Conservation (phyloP, 1,139 yeast genomes). For the Kodamaea suecica region DNA sequence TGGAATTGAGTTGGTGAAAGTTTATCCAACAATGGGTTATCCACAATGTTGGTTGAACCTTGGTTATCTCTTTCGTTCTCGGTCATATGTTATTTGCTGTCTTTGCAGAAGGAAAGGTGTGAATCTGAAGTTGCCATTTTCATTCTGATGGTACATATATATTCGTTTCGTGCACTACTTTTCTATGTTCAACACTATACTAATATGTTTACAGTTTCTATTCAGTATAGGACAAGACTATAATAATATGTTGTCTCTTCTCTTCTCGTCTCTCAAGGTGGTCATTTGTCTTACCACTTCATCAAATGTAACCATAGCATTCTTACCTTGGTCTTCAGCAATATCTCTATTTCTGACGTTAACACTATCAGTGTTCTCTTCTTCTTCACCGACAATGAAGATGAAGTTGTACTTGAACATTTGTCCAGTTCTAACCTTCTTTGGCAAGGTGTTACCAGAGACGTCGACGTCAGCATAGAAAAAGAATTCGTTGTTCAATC, state of each 20-base stretch:
- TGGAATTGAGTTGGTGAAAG: constrained; percentile 37
- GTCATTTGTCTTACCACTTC: constrained; percentile 66
- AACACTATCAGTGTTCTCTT: constrained; percentile 71
- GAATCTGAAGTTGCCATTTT: no score
- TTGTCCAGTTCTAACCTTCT: constrained; percentile 96
- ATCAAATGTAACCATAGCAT: constrained; percentile 71
- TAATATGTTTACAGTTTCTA: no score
- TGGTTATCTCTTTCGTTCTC: background rate
- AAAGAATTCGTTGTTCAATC: constrained; percentile 58
- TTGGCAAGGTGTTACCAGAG: constrained; percentile 90
- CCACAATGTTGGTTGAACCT: background rate
- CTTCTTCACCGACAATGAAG: constrained; percentile 95
- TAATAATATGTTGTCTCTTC: constrained; percentile 58
- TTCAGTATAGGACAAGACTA: no score
- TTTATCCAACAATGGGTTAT: constrained; percentile 28
- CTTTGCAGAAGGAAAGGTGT: no score
- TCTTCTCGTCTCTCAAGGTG: constrained; percentile 62
- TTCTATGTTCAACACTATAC: background rate
- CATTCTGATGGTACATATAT: no score
- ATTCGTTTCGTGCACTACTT: background rate
- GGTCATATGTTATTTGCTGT: no score
- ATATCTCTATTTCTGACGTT: constrained; percentile 94
- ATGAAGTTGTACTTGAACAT: constrained; percentile 88
- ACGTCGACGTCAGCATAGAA: constrained; percentile 91
- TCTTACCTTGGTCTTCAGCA: constrained; percentile 78